These are phyloP conservation scores for Schwanniomyces polymorphus DNA, from an alignment of 805 yeast genomes.

Conservation along the genomic window DNA sequence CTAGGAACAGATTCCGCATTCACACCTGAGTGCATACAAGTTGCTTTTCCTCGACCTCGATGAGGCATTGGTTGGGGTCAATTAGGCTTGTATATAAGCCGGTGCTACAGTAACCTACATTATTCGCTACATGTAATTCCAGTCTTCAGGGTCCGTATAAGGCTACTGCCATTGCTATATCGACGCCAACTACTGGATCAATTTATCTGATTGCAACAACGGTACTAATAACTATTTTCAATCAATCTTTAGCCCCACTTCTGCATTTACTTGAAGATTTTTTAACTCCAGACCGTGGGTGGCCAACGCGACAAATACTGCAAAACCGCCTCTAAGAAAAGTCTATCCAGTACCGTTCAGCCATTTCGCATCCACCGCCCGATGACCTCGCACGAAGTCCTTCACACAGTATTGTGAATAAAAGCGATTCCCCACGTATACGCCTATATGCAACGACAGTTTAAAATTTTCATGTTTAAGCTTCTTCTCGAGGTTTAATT, in stretches of 20 bases:
- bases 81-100: not conserved
- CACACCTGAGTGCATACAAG: not conserved
- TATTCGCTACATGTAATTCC: not conserved
- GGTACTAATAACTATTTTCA: not conserved
- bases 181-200: not conserved
- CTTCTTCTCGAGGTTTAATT: not conserved
- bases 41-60: not conserved
- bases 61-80: not conserved
- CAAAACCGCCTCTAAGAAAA: not conserved
- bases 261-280: not conserved
- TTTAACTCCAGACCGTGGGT: not conserved
- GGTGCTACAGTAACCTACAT: not conserved
- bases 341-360: not conserved
- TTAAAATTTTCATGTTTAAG: not conserved
- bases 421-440: not conserved
- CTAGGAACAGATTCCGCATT: too few species aligned
- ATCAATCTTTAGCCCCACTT: not conserved
- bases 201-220: not conserved
- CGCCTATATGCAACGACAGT: not conserved
- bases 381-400: not conserved
- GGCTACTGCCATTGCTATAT: not conserved
- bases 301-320: constrained; percentile 1
- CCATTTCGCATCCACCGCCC: not conserved
- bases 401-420: not conserved
- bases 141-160: not conserved